A percentile compares a stretch with the other conserved stretches of the same genome.
Evolutionary conservation across 192 early-diverging fungal species (phyloP).

Genomic region (Rhizophagus sp.): DNA sequence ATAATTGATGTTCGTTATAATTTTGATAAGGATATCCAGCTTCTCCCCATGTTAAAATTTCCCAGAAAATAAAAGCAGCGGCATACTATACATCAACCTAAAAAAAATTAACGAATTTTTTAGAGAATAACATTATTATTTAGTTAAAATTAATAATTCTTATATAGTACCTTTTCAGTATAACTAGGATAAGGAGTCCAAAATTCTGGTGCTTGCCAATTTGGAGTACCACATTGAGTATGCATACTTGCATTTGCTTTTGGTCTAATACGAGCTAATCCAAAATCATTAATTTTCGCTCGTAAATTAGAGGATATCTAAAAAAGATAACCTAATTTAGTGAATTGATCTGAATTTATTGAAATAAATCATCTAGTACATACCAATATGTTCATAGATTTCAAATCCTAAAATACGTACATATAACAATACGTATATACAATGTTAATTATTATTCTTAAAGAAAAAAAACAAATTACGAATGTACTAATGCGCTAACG

Average conservation of each 20-base stretch:
- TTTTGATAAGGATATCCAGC: conserved; percentile 72
- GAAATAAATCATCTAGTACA: background rate
- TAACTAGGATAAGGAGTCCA: conserved; percentile 71
- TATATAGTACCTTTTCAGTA: conserved; percentile 63
- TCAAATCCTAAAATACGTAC: conserved; percentile 53
- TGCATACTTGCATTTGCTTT: conserved; percentile 69
- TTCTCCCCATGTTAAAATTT: conserved; percentile 74
- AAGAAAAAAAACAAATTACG: background rate
- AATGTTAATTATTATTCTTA: conserved; percentile 1
- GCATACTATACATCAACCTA: conserved; percentile 57
- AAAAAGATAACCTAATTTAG: background rate
- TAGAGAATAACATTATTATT: background rate
- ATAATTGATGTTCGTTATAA: conserved; percentile 63
- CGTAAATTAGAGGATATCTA: conserved; percentile 59
- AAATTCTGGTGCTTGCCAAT: conserved; percentile 82
- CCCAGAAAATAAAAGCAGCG: conserved; percentile 77
- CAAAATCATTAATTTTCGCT: conserved; percentile 82
- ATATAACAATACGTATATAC: background rate
- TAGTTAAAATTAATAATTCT: background rate
- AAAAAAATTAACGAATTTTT: conserved; percentile 18
- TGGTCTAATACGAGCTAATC: conserved; percentile 73
- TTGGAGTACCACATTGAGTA: conserved; percentile 78
- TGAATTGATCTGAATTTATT: background rate
- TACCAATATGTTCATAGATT: conserved; percentile 77
- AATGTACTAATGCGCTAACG: background rate